Evolutionary conservation across 2,329 filamentous ascomycete species (phyloP).

Genomic region (Monilinia laxa): DNA sequence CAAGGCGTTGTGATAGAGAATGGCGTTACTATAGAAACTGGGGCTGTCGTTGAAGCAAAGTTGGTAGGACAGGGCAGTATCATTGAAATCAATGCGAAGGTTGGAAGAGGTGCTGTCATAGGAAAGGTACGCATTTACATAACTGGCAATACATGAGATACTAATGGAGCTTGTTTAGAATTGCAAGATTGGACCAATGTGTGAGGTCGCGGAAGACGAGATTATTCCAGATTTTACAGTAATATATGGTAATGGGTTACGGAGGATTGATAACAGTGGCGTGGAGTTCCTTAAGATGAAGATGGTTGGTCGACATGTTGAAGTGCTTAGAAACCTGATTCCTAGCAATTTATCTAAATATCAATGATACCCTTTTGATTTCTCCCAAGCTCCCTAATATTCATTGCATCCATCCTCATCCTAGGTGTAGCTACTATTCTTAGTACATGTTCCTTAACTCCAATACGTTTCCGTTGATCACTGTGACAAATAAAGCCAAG

Average conservation of each 20-base stretch:
- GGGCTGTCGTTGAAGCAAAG: slow-evolving; percentile 56
- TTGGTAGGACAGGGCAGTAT: slow-evolving; percentile 54
- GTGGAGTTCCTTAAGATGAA: slow-evolving; percentile 62
- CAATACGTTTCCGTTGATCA: neutral
- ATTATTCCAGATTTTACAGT: slow-evolving; percentile 66
- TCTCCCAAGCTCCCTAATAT: slow-evolving; percentile 12
- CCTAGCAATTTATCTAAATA: slow-evolving; percentile 52
- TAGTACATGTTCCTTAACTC: slow-evolving; percentile 24
- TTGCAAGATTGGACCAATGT: slow-evolving; percentile 68
- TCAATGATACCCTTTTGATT: slow-evolving; percentile 31
- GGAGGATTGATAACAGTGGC: slow-evolving; percentile 58
- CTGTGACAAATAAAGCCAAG: slow-evolving; percentile 32
- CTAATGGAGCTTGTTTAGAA: slow-evolving; percentile 47
- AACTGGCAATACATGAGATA: neutral
- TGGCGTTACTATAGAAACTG: slow-evolving; percentile 62
- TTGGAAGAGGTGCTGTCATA: slow-evolving; percentile 60
- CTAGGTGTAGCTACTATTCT: slow-evolving; percentile 18
- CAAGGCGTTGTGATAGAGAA: slow-evolving; percentile 54
- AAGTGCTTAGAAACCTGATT: slow-evolving; percentile 65
- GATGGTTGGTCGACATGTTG: slow-evolving; percentile 65
- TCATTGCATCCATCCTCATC: slow-evolving; percentile 14
- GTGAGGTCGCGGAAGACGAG: slow-evolving; percentile 56
- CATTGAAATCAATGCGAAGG: slow-evolving; percentile 59
- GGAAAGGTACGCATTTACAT: slow-evolving; percentile 54
- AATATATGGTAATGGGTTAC: slow-evolving; percentile 63